Percentiles rank a stretch among this genome's conserved stretches.
Evolutionary conservation across 192 early-diverging fungal species (phyloP).

Genomic region (Umbelopsis sp.): DNA sequence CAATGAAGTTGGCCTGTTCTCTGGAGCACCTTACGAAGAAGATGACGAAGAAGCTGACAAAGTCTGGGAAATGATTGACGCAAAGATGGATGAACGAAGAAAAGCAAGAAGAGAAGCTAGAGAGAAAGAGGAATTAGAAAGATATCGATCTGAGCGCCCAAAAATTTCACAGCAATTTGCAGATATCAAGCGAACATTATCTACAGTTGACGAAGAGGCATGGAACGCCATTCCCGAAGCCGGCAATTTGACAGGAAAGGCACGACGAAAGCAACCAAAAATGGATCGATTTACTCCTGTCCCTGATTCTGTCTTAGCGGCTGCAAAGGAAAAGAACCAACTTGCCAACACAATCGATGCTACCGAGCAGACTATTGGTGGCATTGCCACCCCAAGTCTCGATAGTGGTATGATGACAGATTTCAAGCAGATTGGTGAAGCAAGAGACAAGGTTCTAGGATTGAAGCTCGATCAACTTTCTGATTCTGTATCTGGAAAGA

Average conservation of each 20-base stretch:
- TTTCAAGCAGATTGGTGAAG: slow-evolving; percentile 91
- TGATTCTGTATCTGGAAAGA: slow-evolving; percentile 84
- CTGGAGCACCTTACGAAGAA: slow-evolving; percentile 83
- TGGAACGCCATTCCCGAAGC: slow-evolving; percentile 84
- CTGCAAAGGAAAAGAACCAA: slow-evolving; percentile 52
- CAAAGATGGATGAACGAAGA: slow-evolving; percentile 87
- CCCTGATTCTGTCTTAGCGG: slow-evolving; percentile 64
- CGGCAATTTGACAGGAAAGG: slow-evolving; percentile 82
- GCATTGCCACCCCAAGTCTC: slow-evolving; percentile 60
- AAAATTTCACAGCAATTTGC: slow-evolving; percentile 90
- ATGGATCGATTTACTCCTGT: slow-evolving; percentile 60
- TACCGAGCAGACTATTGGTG: slow-evolving; percentile 58
- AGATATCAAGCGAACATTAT: slow-evolving; percentile 85
- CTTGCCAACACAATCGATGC: slow-evolving; percentile 64
- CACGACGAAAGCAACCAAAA: slow-evolving; percentile 61
- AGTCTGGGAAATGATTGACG: slow-evolving; percentile 88
- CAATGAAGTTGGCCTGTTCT: slow-evolving; percentile 92
- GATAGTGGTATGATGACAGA: slow-evolving; percentile 75
- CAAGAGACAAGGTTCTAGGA: slow-evolving; percentile 88
- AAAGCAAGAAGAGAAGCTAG: slow-evolving; percentile 72
- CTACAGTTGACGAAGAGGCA: slow-evolving; percentile 77
- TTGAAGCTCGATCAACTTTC: slow-evolving; percentile 91
- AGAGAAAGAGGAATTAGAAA: slow-evolving; percentile 70
- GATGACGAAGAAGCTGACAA: slow-evolving; percentile 98
- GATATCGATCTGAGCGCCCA: slow-evolving; percentile 67